A percentile compares a stretch with the other conserved stretches of the same genome.
These are phyloP conservation scores for Trametes versicolor DNA, from an alignment of 1,284 basidiomycete species.

Conservation along the genomic window DNA sequence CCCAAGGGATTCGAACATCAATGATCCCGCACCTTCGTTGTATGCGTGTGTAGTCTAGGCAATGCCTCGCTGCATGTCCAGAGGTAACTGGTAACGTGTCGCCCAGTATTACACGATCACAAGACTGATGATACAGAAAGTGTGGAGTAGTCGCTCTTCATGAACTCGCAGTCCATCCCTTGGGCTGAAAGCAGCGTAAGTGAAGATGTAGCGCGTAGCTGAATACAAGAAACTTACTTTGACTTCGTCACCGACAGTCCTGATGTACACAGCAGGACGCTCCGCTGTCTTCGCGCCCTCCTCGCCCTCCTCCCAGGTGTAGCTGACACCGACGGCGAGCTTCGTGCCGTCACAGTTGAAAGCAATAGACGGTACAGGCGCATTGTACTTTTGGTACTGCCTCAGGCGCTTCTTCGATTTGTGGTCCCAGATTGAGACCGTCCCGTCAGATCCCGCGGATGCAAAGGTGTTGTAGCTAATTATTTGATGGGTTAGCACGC, in stretches of 20 bases:
- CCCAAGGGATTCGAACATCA: background rate
- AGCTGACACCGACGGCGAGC: slow-evolving; percentile 85
- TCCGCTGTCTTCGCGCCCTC: slow-evolving; percentile 64
- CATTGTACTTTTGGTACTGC: slow-evolving; percentile 84
- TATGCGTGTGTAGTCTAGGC: background rate
- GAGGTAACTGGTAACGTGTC: background rate
- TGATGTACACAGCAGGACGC: slow-evolving; percentile 48
- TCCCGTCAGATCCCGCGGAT: slow-evolving; percentile 91
- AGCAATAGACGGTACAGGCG: slow-evolving; percentile 76
- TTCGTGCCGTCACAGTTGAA: slow-evolving; percentile 88
- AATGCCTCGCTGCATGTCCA: background rate
- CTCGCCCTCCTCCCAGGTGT: slow-evolving; percentile 90
- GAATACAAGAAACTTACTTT: slow-evolving; percentile 50
- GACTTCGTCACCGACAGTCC: slow-evolving; percentile 59
- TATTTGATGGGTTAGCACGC: too few species aligned
- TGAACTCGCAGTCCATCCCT: slow-evolving; percentile 40
- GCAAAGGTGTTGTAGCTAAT: slow-evolving; percentile 95
- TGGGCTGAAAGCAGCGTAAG: slow-evolving; percentile 35
- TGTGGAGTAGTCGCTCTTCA: background rate
- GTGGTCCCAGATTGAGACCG: slow-evolving; percentile 97
- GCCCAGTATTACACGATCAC: too few species aligned
- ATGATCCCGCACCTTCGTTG: background rate
- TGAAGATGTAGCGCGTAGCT: background rate
- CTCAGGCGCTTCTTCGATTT: slow-evolving; percentile 95
- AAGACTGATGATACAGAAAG: slow-evolving; percentile 6